phyloP scores from a whole-genome alignment of 2,329 filamentous ascomycete species.

The Lasiodiplodia citricola region DNA sequence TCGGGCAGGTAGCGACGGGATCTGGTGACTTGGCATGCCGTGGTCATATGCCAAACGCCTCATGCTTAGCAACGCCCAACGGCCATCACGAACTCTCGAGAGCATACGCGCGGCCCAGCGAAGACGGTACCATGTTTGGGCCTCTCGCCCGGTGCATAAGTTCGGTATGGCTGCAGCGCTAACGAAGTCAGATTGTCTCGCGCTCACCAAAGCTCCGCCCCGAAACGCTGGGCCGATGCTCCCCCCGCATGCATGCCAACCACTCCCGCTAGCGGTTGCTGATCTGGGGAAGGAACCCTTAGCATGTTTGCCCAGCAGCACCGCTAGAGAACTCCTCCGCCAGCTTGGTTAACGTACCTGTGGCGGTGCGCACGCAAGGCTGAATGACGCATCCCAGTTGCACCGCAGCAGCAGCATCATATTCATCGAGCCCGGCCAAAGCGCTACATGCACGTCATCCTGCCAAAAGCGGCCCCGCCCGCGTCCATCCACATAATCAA shows the following conservation, averaged over 20 bases:
- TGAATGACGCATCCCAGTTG: not conserved
- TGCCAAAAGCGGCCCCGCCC: not conserved
- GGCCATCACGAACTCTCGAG: not conserved
- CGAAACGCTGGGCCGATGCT: not conserved
- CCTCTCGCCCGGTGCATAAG: not conserved
- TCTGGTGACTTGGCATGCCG: not conserved
- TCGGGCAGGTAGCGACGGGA: not conserved
- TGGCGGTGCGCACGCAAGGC: slow-evolving; percentile 1
- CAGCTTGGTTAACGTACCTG: not conserved
- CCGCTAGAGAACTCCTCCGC: not conserved
- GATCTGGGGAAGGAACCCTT: slow-evolving; percentile 5
- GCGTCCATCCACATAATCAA: not conserved
- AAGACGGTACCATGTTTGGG: not conserved
- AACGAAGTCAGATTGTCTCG: not conserved
- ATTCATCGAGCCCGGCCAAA: not conserved
- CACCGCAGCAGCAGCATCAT: not conserved
- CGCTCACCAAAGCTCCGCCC: slow-evolving; percentile 1
- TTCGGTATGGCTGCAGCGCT: not conserved
- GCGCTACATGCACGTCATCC: not conserved
- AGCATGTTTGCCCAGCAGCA: not conserved
- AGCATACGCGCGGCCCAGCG: not conserved
- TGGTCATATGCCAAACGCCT: slow-evolving; percentile 3
- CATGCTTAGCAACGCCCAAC: not conserved
- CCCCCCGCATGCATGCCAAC: slow-evolving; percentile 9
- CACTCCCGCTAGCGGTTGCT: slow-evolving; percentile 10